Base-by-base conservation (phyloP, 768 basidiomycete genomes). In the Leucosporidium creatinivorum region DNA sequence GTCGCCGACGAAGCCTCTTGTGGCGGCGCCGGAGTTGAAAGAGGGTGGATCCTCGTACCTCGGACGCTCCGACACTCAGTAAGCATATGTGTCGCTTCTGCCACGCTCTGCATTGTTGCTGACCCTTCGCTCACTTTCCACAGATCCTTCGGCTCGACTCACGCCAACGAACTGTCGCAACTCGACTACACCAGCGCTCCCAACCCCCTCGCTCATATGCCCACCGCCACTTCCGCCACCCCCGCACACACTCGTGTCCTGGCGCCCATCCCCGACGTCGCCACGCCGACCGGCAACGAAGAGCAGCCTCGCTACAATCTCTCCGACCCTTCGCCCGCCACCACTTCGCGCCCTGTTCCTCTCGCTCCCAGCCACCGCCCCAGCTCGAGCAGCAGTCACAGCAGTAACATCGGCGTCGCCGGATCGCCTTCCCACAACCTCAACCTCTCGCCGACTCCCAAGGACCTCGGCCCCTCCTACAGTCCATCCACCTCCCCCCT, bases 71-170 rank as follows among this genome's bases (percentile, higher is more conserved):
- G 68, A 69, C 39, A 65, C 72, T 25, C 58, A 58, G 71, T 69
- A n/a, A 8, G 71, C n/a, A 30, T n/a, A 25, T 33, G 57, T 31
- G 51, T 51, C 33, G 21, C 17, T 4, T 4, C 31, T 49, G 17
- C 4, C 10, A 33, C 8, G 0, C n/a, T 1, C 25, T 6, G 18
- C 1, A 15, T 4, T 9, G 1, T 2, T 12, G 10, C 56, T 56
- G 48, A n/a, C 19, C 7, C 36, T 17, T 1, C 31, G 6, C 6
- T 25, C 49, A 3, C 15, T 19, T 18, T 12, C 19, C 33, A 33
- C 51, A 73, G 73, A 48, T 73, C 70, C 30, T 75, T 75, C 56
- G 73, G 71, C 54, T 63, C 68, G 25, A 70, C 75, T 13, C 75
- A 75, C 54, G 67, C 65, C 0, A 25, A 61, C 21, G 69, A 72